phyloP scores from a whole-genome alignment of 2,329 filamentous ascomycete species.

The Stachybotrys elegans region DNA sequence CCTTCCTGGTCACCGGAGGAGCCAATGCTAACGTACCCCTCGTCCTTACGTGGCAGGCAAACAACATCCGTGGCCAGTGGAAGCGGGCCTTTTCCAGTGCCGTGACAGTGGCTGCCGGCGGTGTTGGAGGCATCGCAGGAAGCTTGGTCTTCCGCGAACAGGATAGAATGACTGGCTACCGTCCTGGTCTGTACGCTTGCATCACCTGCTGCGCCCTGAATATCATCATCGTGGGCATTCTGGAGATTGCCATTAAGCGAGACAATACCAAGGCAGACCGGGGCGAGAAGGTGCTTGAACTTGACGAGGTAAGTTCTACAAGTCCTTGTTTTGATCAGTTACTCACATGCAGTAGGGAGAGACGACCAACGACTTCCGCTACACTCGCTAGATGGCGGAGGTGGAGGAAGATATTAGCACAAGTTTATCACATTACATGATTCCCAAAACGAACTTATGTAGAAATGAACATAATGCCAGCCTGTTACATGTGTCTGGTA shows the following conservation, averaged over 20 bases:
- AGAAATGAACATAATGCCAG: not conserved
- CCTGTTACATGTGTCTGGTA: not conserved
- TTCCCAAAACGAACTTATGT: too few relatives aligned
- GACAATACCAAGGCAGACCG: conserved; percentile 47
- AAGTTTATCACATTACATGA: too few relatives aligned
- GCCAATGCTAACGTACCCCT: conserved; percentile 74
- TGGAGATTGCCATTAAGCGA: conserved; percentile 35
- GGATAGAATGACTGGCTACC: conserved; percentile 47
- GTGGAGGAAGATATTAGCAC: too few relatives aligned
- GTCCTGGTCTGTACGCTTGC: conserved; percentile 50
- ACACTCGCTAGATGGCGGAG: not conserved
- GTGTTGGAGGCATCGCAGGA: conserved; percentile 73
- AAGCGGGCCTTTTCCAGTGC: conserved; percentile 78
- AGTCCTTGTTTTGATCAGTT: not conserved
- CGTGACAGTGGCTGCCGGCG: conserved; percentile 70
- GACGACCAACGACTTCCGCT: not conserved
- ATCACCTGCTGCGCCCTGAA: conserved; percentile 44
- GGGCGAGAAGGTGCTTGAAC: conserved; percentile 47
- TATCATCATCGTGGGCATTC: conserved; percentile 37
- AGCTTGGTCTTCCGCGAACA: conserved; percentile 64
- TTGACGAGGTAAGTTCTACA: conserved; percentile 38
- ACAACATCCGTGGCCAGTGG: conserved; percentile 86
- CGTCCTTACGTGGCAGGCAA: conserved; percentile 75
- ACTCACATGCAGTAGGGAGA: not conserved
- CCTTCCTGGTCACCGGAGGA: conserved; percentile 72